A percentile compares a stretch with the other conserved stretches of the same genome.
Evolutionary conservation across 345 rosid genomes (phyloP).

Genomic region (Crucihimalaya himalaica): DNA sequence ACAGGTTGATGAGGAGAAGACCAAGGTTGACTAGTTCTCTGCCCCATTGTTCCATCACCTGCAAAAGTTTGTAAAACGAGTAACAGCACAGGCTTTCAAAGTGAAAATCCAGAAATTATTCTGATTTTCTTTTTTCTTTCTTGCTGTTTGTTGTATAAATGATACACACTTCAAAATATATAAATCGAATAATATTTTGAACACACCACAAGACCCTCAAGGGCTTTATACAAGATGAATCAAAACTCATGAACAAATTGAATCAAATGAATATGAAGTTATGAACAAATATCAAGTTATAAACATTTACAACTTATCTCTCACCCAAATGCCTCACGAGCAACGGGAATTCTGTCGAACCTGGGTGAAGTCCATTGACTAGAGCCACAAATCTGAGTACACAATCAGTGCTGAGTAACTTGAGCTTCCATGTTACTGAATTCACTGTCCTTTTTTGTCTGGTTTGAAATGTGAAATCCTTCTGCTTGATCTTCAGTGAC

Average conservation of each 20-base stretch:
- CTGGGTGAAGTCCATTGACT: constrained; percentile 70
- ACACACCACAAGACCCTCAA: not conserved
- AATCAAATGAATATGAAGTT: constrained; percentile 34
- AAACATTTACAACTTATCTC: constrained; percentile 24
- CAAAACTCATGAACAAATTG: constrained; percentile 26
- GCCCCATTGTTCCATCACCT: constrained; percentile 9
- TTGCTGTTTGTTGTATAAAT: constrained; percentile 26
- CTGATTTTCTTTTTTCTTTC: constrained; percentile 19
- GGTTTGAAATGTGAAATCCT: constrained; percentile 43
- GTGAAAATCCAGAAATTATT: not conserved
- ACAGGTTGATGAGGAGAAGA: constrained; percentile 96
- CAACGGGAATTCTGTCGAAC: constrained; percentile 46
- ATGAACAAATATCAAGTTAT: constrained; percentile 22
- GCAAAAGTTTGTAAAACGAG: constrained; percentile 16
- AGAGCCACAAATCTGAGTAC: constrained; percentile 62
- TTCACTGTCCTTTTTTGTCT: constrained; percentile 27
- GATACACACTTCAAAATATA: constrained; percentile 22
- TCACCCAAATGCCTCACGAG: constrained; percentile 44
- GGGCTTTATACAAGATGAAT: constrained; percentile 35
- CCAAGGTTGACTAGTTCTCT: constrained; percentile 32
- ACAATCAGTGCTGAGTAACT: constrained; percentile 59
- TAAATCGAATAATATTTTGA: constrained; percentile 22
- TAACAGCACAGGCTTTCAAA: constrained; percentile 18
- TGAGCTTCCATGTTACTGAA: constrained; percentile 62
- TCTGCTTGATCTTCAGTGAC: constrained; percentile 46